Percentiles rank a stretch among this genome's conserved stretches.
Evolutionary conservation across 208 protist species (phyloP).

Genomic region (Angomonas ambiguus): DNA sequence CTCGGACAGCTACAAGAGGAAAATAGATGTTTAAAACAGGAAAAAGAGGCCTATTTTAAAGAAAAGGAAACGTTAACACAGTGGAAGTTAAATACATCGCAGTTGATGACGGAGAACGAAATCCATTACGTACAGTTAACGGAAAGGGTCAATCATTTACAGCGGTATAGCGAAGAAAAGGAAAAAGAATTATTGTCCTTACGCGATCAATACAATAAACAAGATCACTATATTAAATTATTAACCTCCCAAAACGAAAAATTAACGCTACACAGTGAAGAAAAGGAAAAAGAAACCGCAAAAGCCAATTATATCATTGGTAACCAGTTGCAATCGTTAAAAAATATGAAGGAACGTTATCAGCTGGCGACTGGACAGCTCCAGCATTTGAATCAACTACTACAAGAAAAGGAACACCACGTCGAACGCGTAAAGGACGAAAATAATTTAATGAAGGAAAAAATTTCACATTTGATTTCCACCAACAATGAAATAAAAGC

Average conservation of each 20-base stretch:
- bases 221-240: conserved; percentile 74
- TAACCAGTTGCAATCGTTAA: conserved; percentile 74
- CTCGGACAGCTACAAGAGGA: conserved; percentile 13
- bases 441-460: conserved; percentile 27
- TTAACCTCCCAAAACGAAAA: conserved; percentile 72
- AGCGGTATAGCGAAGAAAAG: conserved; percentile 27
- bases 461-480: conserved; percentile 30
- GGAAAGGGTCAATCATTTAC: conserved; percentile 56
- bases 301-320: conserved; percentile 88
- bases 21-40: conserved; percentile 29
- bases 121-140: conserved; percentile 71
- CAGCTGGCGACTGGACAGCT: conserved; percentile 55
- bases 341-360: conserved; percentile 53
- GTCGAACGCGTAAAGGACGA: conserved; percentile 46
- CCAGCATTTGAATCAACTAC: conserved; percentile 36
- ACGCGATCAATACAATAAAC: conserved; percentile 63
- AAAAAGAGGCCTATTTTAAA: conserved; percentile 23
- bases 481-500: conserved; percentile 61
- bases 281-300: conserved; percentile 36
- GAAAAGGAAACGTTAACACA: conserved; percentile 47
- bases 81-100: conserved; percentile 56
- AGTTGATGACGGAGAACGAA: conserved; percentile 69
- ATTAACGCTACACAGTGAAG: conserved; percentile 29
- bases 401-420: conserved; percentile 45
- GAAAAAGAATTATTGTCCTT: conserved; percentile 68